Conservation (phyloP, 2,329 filamentous ascomycete genomes). For the Metarhizium rileyi region DNA sequence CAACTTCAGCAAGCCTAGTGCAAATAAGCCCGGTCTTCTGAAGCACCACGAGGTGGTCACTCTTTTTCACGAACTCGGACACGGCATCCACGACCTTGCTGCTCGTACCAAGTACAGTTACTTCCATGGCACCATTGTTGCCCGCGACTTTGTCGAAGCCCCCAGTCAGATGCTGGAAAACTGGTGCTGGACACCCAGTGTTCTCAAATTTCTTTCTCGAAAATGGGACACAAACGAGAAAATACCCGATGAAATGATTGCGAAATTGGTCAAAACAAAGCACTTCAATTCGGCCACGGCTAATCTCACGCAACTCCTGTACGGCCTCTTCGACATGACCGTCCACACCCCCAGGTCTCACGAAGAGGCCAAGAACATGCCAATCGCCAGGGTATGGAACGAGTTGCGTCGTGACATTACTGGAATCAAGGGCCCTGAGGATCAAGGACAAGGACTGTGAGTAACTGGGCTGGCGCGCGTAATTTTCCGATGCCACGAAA, state of each 20-base stretch:
- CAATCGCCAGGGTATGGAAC: conserved; percentile 62
- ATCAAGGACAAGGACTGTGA: conserved; percentile 45
- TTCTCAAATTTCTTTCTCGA: conserved; percentile 56
- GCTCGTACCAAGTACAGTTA: conserved; percentile 52
- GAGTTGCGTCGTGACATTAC: conserved; percentile 60
- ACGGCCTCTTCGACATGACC: conserved; percentile 77
- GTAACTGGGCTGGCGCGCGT: conserved; percentile 13
- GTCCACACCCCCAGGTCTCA: conserved; percentile 64
- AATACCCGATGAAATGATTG: conserved; percentile 66
- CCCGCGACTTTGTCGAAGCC: conserved; percentile 62
- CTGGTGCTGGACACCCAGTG: conserved; percentile 62
- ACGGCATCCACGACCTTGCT: conserved; percentile 62
- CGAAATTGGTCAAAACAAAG: conserved; percentile 66
- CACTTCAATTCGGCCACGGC: conserved; percentile 73
- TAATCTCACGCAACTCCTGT: conserved; percentile 70
- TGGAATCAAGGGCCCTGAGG: conserved; percentile 66
- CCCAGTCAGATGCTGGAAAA: conserved; percentile 68
- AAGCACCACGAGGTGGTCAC: conserved; percentile 80
- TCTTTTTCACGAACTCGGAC: conserved; percentile 68
- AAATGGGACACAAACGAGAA: conserved; percentile 62
- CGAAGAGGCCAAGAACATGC: conserved; percentile 54
- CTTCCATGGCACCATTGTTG: conserved; percentile 58
- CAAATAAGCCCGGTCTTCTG: conserved; percentile 65
- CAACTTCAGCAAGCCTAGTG: conserved; percentile 75
- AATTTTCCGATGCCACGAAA: background rate